A percentile compares a stretch with the other conserved stretches of the same genome.
phyloP scores from a whole-genome alignment of 345 rosid species.

The Rhizophora mangle region DNA sequence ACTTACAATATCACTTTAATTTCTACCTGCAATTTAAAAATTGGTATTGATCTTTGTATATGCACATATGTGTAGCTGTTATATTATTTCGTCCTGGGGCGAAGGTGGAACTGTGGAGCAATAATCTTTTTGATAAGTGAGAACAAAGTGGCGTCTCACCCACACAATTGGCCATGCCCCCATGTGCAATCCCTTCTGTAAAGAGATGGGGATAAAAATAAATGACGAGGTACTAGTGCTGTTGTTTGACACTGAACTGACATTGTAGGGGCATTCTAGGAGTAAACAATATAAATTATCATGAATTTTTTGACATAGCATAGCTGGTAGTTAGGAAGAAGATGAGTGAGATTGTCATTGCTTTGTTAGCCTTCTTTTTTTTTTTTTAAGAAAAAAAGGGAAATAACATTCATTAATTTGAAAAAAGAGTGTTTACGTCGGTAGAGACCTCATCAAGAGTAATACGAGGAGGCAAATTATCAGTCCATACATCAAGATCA shows the following conservation, averaged over 20 bases:
- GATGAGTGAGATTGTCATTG: conserved; percentile 40
- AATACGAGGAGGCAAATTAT: too few species aligned
- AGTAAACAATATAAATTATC: conserved; percentile 22
- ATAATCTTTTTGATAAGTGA: conserved; percentile 27
- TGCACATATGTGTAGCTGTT: too few species aligned
- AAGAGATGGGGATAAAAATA: conserved; percentile 40
- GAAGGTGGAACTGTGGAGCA: background rate
- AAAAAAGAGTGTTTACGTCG: too few species aligned
- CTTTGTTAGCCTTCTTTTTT: conserved; percentile 40
- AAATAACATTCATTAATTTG: too few species aligned
- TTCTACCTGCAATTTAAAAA: too few species aligned
- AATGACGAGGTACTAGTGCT: conserved; percentile 28
- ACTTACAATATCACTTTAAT: too few species aligned
- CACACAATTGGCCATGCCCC: conserved; percentile 61
- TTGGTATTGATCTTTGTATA: too few species aligned
- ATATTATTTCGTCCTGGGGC: too few species aligned
- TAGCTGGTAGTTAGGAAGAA: conserved; percentile 85
- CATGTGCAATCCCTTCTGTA: conserved; percentile 92
- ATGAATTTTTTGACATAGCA: conserved; percentile 37
- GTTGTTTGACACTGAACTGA: conserved; percentile 51
- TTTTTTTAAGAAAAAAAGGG: conserved; percentile 8
- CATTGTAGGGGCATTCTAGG: conserved; percentile 45
- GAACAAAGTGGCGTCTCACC: conserved; percentile 64
- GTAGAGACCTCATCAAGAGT: too few species aligned
- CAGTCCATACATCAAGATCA: too few species aligned